Conservation (phyloP, 495 filamentous ascomycete genomes). For the Rostrohypoxylon terebratum region DNA sequence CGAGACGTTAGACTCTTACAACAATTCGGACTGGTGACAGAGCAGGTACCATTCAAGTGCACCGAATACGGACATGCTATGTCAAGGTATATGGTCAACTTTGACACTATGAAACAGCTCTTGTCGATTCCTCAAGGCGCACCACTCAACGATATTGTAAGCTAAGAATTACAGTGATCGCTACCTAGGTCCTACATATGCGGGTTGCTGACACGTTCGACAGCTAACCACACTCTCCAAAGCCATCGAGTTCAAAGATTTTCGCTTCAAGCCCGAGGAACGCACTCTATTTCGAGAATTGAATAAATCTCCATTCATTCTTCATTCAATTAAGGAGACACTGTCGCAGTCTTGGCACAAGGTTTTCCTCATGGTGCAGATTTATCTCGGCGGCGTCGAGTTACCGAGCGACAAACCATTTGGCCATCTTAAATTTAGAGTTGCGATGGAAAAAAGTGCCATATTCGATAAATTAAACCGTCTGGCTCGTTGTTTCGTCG, state of each 20-base stretch:
- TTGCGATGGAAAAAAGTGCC: slow-evolving; percentile 73
- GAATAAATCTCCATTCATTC: slow-evolving; percentile 77
- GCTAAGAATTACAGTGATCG: slow-evolving; percentile 28
- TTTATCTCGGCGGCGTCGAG: slow-evolving; percentile 80
- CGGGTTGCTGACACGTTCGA: slow-evolving; percentile 48
- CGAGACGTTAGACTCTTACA: slow-evolving; percentile 79
- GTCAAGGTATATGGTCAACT: slow-evolving; percentile 93
- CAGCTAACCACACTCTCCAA: slow-evolving; percentile 75
- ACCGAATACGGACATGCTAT: slow-evolving; percentile 89
- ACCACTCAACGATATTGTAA: slow-evolving; percentile 77
- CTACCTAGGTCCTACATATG: neutral
- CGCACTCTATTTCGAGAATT: slow-evolving; percentile 82
- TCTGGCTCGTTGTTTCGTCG: slow-evolving; percentile 84
- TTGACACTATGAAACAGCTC: slow-evolving; percentile 86
- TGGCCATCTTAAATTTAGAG: slow-evolving; percentile 69
- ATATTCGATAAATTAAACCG: slow-evolving; percentile 82
- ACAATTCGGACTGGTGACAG: slow-evolving; percentile 68
- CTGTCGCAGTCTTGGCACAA: slow-evolving; percentile 81
- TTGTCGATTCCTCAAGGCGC: slow-evolving; percentile 71
- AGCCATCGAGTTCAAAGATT: slow-evolving; percentile 70
- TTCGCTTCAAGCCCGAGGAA: slow-evolving; percentile 80
- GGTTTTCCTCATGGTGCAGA: slow-evolving; percentile 86
- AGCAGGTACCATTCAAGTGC: slow-evolving; percentile 64
- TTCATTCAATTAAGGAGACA: slow-evolving; percentile 84
- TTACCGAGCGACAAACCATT: slow-evolving; percentile 72